These are phyloP conservation scores for Sphaerulina populicola DNA, from an alignment of 2,329 filamentous ascomycete species.

Conservation along the genomic window DNA sequence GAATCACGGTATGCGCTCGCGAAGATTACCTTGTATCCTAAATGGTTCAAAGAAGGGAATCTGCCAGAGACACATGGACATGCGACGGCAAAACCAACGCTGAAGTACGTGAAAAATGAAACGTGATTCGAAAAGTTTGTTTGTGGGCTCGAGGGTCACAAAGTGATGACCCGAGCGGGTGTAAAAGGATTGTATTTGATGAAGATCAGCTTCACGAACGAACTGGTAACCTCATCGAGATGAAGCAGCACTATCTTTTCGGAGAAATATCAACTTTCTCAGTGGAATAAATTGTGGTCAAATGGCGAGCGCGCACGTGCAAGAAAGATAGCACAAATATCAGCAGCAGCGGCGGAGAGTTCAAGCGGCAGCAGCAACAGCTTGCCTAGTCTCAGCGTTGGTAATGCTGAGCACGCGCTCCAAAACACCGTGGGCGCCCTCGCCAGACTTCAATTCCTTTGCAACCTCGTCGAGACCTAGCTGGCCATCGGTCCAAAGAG, in stretches of 20 bases:
- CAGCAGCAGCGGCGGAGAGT: not conserved
- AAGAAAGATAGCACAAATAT: not conserved
- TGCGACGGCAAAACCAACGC: no score
- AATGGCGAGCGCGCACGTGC: not conserved
- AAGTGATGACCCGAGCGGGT: conserved; percentile 8
- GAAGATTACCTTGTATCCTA: no score
- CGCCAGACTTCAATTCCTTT: conserved; percentile 49
- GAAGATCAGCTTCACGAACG: not conserved
- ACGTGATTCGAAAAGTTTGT: no score
- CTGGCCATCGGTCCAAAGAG: conserved; percentile 90
- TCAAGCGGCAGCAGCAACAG: conserved; percentile 37
- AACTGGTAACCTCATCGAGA: not conserved
- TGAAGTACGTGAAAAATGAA: no score
- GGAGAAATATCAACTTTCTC: not conserved
- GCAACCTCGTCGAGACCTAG: conserved; percentile 64
- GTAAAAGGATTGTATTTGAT: conserved; percentile 11
- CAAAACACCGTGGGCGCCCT: conserved; percentile 40
- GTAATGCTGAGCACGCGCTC: conserved; percentile 44
- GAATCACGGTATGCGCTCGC: no score
- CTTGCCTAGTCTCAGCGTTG: conserved; percentile 36
- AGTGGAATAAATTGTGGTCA: not conserved
- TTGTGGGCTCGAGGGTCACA: conserved; percentile 5
- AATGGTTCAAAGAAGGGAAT: no score
- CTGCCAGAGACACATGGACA: no score
- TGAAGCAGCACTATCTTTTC: not conserved